Percentiles rank a stretch among this genome's conserved stretches.
phyloP scores from a whole-genome alignment of 2,329 filamentous ascomycete genomes.

The Gnomoniopsis sp. region DNA sequence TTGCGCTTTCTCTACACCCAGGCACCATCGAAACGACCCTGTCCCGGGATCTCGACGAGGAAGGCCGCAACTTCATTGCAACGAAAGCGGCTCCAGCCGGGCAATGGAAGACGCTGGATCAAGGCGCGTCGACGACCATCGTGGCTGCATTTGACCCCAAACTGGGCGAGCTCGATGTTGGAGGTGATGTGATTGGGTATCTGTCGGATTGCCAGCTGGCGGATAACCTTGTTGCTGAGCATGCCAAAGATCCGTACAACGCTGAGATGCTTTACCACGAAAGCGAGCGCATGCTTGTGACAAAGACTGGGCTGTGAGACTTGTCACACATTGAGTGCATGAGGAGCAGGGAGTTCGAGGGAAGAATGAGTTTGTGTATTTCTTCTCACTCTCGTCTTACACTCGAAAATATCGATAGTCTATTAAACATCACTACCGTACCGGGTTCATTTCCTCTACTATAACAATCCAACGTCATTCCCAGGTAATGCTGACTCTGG shows the following conservation, averaged over 20 bases:
- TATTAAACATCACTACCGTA: no score
- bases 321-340: neutral
- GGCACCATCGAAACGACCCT: conserved; percentile 19
- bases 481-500: no score
- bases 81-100: conserved; percentile 25
- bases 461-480: no score
- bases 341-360: neutral
- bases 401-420: no score
- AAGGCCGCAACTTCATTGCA: conserved; percentile 23
- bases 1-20: conserved; percentile 15
- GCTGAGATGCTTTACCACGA: conserved; percentile 11
- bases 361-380: neutral
- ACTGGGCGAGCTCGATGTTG: conserved; percentile 22
- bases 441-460: no score
- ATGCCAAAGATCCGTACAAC: conserved; percentile 7
- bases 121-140: conserved; percentile 37
- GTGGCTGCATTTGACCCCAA: conserved; percentile 39
- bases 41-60: conserved; percentile 24
- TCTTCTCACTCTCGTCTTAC: no score
- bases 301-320: conserved; percentile 4
- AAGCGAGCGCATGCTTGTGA: conserved; percentile 14
- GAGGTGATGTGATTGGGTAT: conserved; percentile 16
- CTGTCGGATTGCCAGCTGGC: conserved; percentile 11
- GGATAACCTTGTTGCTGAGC: conserved; percentile 7
- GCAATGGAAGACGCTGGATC: conserved; percentile 33